Conservation (phyloP, 768 basidiomycete genomes). For the Calocybe cyanea region DNA sequence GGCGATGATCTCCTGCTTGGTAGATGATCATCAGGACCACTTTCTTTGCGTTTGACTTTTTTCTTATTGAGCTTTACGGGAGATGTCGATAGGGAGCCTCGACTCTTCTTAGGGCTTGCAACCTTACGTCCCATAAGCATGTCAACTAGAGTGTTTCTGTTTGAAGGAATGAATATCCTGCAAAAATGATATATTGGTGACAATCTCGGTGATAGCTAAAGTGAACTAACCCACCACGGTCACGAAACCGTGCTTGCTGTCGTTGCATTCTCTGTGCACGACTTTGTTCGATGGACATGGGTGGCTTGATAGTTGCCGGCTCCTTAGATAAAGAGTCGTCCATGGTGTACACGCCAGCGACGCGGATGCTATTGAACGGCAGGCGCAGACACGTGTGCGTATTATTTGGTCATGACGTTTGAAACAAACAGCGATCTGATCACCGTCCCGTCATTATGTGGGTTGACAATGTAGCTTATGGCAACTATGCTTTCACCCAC, state of each 20-base stretch:
- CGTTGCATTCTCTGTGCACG: slow-evolving; percentile 56
- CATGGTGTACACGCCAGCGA: too few relatives aligned
- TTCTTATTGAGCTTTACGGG: slow-evolving; percentile 20
- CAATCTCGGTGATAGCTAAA: background rate
- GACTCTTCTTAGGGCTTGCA: slow-evolving; percentile 38
- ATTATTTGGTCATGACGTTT: slow-evolving; percentile 6
- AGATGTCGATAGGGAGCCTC: slow-evolving; percentile 27
- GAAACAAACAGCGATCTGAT: too few relatives aligned
- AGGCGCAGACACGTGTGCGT: slow-evolving; percentile 7
- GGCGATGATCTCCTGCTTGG: slow-evolving; percentile 13
- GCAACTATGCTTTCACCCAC: background rate
- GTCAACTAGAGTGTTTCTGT: slow-evolving; percentile 18
- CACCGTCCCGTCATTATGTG: too few relatives aligned
- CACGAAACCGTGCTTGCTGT: slow-evolving; percentile 63
- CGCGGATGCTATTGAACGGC: too few relatives aligned
- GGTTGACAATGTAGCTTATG: too few relatives aligned
- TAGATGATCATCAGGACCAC: background rate
- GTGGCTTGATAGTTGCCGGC: slow-evolving; percentile 5
- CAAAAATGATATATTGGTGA: too few relatives aligned
- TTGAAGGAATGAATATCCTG: slow-evolving; percentile 20
- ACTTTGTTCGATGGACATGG: slow-evolving; percentile 48
- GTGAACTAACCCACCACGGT: slow-evolving; percentile 60
- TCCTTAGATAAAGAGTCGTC: too few relatives aligned
- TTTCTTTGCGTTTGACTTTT: background rate
- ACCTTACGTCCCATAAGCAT: slow-evolving; percentile 23